Base-by-base conservation (phyloP, 192 early-diverging fungal species). In the Dimargaris verticillata region DNA sequence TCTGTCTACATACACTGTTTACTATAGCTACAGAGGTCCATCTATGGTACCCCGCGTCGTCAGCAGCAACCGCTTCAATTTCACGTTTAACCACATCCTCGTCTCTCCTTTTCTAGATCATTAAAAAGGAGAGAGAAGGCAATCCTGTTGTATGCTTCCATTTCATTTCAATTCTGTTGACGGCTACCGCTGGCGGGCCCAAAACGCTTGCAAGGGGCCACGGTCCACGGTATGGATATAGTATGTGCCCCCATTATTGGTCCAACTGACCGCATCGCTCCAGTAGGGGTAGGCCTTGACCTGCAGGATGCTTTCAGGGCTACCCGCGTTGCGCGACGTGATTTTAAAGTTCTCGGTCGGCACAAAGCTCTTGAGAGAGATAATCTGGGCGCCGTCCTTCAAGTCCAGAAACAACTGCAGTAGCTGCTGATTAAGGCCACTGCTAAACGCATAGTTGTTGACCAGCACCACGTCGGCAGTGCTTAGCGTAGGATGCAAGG, bases 381-480 rank as follows among this genome's bases (percentile, higher is more conserved):
- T 81, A 53, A 97, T 85, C 61, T 80, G 75, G 13, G 87, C 74
- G 20, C 83, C 83, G 48, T 94, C 91, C 69, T 92, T 91, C 28
- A 96, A 74, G 69, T 98, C 93, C 65, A 98, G 66, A 64, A 98
- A 96, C 63, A 86, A 70, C 63, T 86, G 83, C 44, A 89, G 62
- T 54, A 95, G 77, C 9, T 69, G 69, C 54, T 94, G 89, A 69
- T 98, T 98, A 25, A 92, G 73, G 41, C 73, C 69, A 28, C 86
- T 80, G 62, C 85, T 82, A 71, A 96, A 98, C 14, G 88, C 91
- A 63, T 94, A 98, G 69, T 95, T 95, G 71, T 95, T 95, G 64
- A 93, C 91, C 68, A 98, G 84, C 42, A 98, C 82, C 26, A 98
- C 88, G 66, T 98, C 92, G 11, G 90, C 93, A 1, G 69, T 65